Conservation (phyloP, 2,329 filamentous ascomycete genomes). For the Colletotrichum musicola region DNA sequence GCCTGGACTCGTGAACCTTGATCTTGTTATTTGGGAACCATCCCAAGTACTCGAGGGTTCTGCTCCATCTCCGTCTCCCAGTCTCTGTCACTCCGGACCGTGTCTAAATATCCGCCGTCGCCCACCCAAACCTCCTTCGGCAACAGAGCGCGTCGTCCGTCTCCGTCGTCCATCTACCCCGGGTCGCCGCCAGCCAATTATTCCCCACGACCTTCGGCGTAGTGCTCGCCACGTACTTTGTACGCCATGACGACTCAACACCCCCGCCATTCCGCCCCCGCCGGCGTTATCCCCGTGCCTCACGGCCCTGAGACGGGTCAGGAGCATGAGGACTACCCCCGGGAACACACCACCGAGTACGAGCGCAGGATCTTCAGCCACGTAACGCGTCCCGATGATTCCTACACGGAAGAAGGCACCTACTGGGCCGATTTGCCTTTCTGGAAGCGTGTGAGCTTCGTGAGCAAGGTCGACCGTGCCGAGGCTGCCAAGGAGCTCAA, state of each 20-base stretch:
- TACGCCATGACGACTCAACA: slow-evolving; percentile 48
- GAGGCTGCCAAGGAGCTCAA: slow-evolving; percentile 78
- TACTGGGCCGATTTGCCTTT: slow-evolving; percentile 95
- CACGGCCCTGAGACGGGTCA: slow-evolving; percentile 64
- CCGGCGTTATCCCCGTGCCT: slow-evolving; percentile 68
- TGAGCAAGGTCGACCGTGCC: slow-evolving; percentile 76
- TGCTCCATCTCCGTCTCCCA: slow-evolving; percentile 25
- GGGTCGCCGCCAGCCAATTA: slow-evolving; percentile 3
- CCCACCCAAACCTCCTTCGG: slow-evolving; percentile 1
- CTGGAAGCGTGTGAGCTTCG: slow-evolving; percentile 78
- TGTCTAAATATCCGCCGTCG: slow-evolving; percentile 14
- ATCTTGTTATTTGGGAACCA: slow-evolving; percentile 18
- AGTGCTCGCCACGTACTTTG: slow-evolving; percentile 3
- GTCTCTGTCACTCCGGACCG: slow-evolving; percentile 8
- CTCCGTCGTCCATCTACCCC: slow-evolving; percentile 1
- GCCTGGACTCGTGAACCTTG: slow-evolving; percentile 24
- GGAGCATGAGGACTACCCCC: slow-evolving; percentile 61
- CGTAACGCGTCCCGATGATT: slow-evolving; percentile 89
- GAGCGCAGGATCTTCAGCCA: slow-evolving; percentile 78
- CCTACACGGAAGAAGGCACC: slow-evolving; percentile 82
- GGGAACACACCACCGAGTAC: slow-evolving; percentile 58
- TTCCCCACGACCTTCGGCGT: slow-evolving; percentile 5
- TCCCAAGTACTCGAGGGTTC: slow-evolving; percentile 22
- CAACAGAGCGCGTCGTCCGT: background rate
- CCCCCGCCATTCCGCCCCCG: slow-evolving; percentile 54